Evolutionary conservation across 495 filamentous ascomycete species (phyloP).

Genomic region (Daldinia bambusicola): DNA sequence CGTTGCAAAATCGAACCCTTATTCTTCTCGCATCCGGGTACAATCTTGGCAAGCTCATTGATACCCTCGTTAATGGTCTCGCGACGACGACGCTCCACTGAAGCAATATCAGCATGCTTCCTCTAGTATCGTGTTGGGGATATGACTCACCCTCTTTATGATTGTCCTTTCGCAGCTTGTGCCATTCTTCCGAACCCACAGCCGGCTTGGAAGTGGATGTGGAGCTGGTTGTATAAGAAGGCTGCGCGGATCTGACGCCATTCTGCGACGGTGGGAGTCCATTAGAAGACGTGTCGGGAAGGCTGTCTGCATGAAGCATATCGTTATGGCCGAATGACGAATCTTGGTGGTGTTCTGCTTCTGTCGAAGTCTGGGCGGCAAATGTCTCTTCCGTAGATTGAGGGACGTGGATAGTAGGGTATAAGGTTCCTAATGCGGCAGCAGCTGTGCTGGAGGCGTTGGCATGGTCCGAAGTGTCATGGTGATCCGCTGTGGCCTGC

Average conservation of each 20-base stretch:
- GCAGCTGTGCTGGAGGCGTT: conserved; percentile 73
- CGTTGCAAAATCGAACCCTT: conserved; percentile 96
- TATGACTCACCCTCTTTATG: conserved; percentile 90
- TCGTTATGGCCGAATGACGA: conserved; percentile 47
- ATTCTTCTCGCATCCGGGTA: conserved; percentile 98
- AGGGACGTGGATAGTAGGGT: conserved; percentile 74
- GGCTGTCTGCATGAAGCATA: conserved; percentile 53
- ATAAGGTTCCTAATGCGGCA: conserved; percentile 70
- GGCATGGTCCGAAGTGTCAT: conserved; percentile 57
- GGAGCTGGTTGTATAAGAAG: conserved; percentile 40
- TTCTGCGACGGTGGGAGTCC: conserved; percentile 43
- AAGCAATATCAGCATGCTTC: conserved; percentile 17
- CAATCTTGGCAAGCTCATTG: conserved; percentile 96
- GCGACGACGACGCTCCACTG: conserved; percentile 95
- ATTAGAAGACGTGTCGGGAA: conserved; percentile 49
- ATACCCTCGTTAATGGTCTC: conserved; percentile 99
- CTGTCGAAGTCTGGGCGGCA: conserved; percentile 55
- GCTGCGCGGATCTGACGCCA: conserved; percentile 45
- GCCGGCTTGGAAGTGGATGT: conserved; percentile 73
- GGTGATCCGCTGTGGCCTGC: conserved; percentile 57
- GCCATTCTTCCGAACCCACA: conserved; percentile 97
- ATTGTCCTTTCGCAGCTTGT: conserved; percentile 96
- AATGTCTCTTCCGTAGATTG: conserved; percentile 78
- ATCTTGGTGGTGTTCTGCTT: conserved; percentile 47
- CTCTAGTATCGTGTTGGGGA: neutral